phyloP scores from a whole-genome alignment of 2,329 filamentous ascomycete genomes.

The Scedosporium apiospermum region DNA sequence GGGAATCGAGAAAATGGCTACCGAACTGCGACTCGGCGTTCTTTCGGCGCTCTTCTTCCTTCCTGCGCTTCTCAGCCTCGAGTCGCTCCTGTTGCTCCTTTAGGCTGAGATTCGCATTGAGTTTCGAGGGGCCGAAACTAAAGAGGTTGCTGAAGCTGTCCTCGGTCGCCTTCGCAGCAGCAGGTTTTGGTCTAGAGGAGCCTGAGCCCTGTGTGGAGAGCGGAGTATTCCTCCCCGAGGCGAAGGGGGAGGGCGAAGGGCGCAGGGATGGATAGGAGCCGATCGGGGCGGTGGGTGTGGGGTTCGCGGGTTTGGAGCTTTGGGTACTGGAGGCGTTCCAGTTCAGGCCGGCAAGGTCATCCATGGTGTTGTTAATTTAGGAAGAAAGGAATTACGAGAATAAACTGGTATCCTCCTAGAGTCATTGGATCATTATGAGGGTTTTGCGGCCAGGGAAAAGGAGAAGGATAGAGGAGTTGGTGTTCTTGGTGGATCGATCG shows the following conservation, averaged over 20 bases:
- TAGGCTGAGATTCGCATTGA: constrained; percentile 62
- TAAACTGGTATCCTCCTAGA: background rate
- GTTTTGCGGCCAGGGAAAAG: background rate
- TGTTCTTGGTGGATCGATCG: background rate
- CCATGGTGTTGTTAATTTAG: constrained; percentile 33
- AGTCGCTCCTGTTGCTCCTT: constrained; percentile 66
- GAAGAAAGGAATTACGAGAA: background rate
- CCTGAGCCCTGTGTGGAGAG: constrained; percentile 40
- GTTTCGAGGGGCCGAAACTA: constrained; percentile 48
- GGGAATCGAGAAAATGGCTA: constrained; percentile 64
- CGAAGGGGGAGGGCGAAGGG: constrained; percentile 45
- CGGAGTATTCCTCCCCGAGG: constrained; percentile 47
- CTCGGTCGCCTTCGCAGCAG: constrained; percentile 39
- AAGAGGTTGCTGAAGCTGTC: constrained; percentile 76
- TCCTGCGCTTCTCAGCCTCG: constrained; percentile 55
- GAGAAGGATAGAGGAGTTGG: background rate
- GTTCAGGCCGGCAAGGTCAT: constrained; percentile 51
- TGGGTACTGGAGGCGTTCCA: constrained; percentile 37
- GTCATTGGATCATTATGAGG: constrained; percentile 2
- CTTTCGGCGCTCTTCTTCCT: constrained; percentile 64
- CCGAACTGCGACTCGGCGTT: constrained; percentile 72
- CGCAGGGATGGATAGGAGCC: constrained; percentile 40
- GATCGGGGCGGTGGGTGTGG: constrained; percentile 31
- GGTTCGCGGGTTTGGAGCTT: constrained; percentile 27
- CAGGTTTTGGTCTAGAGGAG: constrained; percentile 29